A percentile compares a stretch with the other conserved stretches of the same genome.
These are phyloP conservation scores for Lumnitzera littorea DNA, from an alignment of 345 rosid genomes.

Conservation along the genomic window DNA sequence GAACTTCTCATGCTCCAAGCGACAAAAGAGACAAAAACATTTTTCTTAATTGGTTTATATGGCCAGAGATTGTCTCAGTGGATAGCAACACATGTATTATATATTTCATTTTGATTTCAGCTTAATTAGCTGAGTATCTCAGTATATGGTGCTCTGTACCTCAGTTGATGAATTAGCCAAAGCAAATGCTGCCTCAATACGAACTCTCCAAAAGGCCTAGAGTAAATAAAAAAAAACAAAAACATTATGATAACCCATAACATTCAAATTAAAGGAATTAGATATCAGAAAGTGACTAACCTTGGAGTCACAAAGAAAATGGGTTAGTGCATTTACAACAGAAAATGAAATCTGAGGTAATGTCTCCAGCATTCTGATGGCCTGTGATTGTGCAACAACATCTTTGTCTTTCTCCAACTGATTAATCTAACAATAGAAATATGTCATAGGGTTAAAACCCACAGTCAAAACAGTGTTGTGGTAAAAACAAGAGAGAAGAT, in stretches of 20 bases:
- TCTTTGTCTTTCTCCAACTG: constrained; percentile 95
- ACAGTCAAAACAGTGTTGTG: background rate
- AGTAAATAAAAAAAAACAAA: constrained; percentile 14
- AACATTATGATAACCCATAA: background rate
- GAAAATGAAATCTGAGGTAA: constrained; percentile 72
- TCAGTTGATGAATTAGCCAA: constrained; percentile 81
- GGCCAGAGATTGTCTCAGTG: no score
- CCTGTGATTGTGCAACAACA: constrained; percentile 95
- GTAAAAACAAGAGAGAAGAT: background rate
- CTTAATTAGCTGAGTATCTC: background rate
- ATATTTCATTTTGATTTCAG: no score
- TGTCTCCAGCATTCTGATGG: constrained; percentile 61
- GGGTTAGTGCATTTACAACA: constrained; percentile 69
- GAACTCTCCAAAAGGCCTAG: constrained; percentile 96
- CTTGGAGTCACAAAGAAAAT: constrained; percentile 76
- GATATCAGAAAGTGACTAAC: constrained; percentile 27
- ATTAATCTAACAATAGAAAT: constrained; percentile 51
- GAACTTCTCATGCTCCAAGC: no score
- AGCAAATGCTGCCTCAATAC: constrained; percentile 92
- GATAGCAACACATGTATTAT: no score
- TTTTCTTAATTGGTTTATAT: no score
- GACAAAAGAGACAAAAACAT: no score
- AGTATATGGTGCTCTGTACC: constrained; percentile 39
- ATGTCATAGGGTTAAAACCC: background rate
- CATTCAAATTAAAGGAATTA: constrained; percentile 6